Percentiles rank a stretch among this genome's conserved stretches.
phyloP scores from a whole-genome alignment of 768 basidiomycete genomes.

The Mycena belliarum region DNA sequence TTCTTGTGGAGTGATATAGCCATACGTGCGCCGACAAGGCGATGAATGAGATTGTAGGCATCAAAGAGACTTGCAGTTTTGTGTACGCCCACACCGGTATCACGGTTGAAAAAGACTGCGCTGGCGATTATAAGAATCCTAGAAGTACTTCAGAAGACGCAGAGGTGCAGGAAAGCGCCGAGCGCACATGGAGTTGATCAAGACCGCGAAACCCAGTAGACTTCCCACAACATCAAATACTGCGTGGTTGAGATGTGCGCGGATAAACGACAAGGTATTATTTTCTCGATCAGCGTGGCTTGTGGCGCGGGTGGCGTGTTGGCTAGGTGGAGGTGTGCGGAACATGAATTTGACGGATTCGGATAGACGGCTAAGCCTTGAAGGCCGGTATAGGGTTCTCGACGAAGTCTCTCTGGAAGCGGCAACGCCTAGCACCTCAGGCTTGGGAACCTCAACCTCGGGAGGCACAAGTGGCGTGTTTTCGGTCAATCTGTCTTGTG shows the following conservation, averaged over 20 bases:
- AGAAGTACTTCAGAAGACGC: background rate
- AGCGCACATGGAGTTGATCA: slow-evolving; percentile 81
- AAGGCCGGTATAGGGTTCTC: slow-evolving; percentile 1
- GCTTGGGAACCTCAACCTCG: slow-evolving; percentile 20
- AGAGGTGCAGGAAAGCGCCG: background rate
- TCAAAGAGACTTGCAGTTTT: slow-evolving; percentile 78
- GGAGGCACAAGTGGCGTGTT: slow-evolving; percentile 24
- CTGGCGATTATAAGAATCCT: slow-evolving; percentile 83
- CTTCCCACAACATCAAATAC: slow-evolving; percentile 66
- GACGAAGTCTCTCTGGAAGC: slow-evolving; percentile 21
- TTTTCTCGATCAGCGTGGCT: slow-evolving; percentile 59
- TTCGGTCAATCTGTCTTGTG: slow-evolving; percentile 67
- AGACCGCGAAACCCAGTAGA: slow-evolving; percentile 80
- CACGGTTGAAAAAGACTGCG: slow-evolving; percentile 72
- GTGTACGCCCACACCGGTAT: slow-evolving; percentile 26
- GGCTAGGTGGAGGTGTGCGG: slow-evolving; percentile 37
- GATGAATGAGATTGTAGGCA: slow-evolving; percentile 73
- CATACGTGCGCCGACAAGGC: slow-evolving; percentile 67
- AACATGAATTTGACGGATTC: slow-evolving; percentile 36
- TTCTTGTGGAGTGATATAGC: background rate
- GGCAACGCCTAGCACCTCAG: slow-evolving; percentile 18
- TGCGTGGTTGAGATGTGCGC: slow-evolving; percentile 65
- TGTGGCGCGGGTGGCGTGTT: slow-evolving; percentile 36
- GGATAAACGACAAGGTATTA: slow-evolving; percentile 54
- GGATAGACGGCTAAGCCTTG: slow-evolving; percentile 19